phyloP scores from a whole-genome alignment of 768 basidiomycete genomes.

The Roridomyces roridus region DNA sequence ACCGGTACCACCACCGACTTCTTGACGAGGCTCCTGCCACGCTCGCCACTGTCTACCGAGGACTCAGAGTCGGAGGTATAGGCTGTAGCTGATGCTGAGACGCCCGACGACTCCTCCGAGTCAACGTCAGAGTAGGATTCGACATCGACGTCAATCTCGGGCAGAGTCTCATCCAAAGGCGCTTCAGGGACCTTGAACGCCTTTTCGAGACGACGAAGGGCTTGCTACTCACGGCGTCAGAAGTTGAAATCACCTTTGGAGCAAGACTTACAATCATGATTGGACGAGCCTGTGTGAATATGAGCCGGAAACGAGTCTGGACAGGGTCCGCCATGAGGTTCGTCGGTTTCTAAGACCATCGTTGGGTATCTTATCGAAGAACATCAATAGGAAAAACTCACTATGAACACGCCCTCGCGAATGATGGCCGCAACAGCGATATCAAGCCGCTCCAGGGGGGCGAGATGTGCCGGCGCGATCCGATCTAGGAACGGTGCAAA shows the following conservation, averaged over 20 bases:
- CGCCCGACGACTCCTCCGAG: too few relatives aligned
- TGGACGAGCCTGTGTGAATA: slow-evolving; percentile 16
- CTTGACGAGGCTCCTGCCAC: too few relatives aligned
- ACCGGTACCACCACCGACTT: too few relatives aligned
- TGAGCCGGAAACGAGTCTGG: slow-evolving; percentile 20
- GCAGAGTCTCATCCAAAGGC: neutral
- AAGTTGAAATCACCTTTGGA: too few relatives aligned
- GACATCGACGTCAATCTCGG: too few relatives aligned
- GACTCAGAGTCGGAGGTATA: too few relatives aligned
- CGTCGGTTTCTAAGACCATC: slow-evolving; percentile 20
- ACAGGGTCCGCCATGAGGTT: slow-evolving; percentile 20
- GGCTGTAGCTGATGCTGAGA: too few relatives aligned
- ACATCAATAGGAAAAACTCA: neutral
- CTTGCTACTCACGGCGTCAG: slow-evolving; percentile 1
- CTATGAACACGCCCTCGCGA: slow-evolving; percentile 16
- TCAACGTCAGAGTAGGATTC: too few relatives aligned
- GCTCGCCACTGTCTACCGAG: too few relatives aligned
- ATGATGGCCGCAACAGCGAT: slow-evolving; percentile 16
- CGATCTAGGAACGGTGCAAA: slow-evolving; percentile 20
- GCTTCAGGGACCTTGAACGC: slow-evolving; percentile 17
- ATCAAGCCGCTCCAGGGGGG: slow-evolving; percentile 11
- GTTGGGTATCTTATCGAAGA: neutral
- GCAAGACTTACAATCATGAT: slow-evolving; percentile 8
- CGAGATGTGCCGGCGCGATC: neutral
- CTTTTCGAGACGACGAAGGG: slow-evolving; percentile 16